These are phyloP conservation scores for Euphorbia celastroides DNA, from an alignment of 441 rosid genomes.

Conservation along the genomic window DNA sequence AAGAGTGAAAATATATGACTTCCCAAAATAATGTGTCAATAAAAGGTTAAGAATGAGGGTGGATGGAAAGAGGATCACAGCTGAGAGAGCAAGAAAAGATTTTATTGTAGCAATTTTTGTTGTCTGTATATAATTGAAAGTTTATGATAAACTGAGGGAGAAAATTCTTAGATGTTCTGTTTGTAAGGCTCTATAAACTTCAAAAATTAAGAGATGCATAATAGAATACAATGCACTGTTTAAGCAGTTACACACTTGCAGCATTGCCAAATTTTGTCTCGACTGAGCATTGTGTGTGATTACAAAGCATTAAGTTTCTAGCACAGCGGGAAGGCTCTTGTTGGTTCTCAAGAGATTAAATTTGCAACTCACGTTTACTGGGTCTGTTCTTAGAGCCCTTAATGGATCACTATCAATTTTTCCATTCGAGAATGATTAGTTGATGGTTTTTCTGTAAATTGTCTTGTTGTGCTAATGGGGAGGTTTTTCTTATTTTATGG, in stretches of 20 bases:
- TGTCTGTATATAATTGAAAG: neutral
- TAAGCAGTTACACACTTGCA: neutral
- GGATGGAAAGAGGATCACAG: neutral
- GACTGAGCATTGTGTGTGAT: neutral
- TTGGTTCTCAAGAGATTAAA: neutral
- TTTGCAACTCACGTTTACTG: neutral
- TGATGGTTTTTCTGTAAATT: neutral
- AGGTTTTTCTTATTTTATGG: slow-evolving; percentile 4
- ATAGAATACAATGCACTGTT: neutral
- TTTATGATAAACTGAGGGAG: neutral
- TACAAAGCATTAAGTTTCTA: neutral
- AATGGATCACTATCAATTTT: neutral
- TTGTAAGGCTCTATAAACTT: neutral
- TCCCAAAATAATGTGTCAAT: neutral
- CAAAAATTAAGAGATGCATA: neutral
- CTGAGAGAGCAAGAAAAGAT: neutral
- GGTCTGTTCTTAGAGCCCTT: neutral
- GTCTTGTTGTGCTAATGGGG: neutral
- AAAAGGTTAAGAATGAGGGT: neutral
- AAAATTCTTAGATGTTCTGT: neutral
- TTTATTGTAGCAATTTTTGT: neutral
- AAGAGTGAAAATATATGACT: neutral
- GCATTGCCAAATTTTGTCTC: neutral
- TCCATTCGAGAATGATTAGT: neutral
- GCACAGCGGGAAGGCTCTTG: neutral